Evolutionary conservation across 1,284 basidiomycete species (phyloP).

Genomic region (Coniferiporia sulphurascens): DNA sequence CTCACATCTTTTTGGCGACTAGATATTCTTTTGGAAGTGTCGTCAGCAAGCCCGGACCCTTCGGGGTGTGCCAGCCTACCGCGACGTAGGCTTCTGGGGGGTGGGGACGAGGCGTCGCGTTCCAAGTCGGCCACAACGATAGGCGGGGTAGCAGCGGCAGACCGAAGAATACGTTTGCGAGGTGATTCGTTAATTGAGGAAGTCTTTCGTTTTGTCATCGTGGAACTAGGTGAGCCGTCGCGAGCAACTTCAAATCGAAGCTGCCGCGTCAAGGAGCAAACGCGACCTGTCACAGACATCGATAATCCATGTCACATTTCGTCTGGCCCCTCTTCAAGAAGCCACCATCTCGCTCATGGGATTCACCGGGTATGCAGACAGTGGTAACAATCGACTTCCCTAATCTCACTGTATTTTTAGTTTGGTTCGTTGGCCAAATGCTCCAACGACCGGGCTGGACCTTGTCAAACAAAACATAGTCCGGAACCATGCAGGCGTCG

Average conservation of each 20-base stretch:
- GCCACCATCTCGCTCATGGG: slow-evolving; percentile 41
- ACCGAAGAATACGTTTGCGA: slow-evolving; percentile 24
- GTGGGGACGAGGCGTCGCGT: not conserved
- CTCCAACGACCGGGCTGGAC: slow-evolving; percentile 62
- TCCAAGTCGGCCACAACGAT: not conserved
- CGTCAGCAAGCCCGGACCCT: not conserved
- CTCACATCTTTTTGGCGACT: not conserved
- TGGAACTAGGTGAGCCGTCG: slow-evolving; percentile 31
- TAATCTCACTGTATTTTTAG: slow-evolving; percentile 30
- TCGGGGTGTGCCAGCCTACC: not conserved
- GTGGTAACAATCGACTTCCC: slow-evolving; percentile 15
- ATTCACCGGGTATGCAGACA: slow-evolving; percentile 49
- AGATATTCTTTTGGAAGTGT: not conserved
- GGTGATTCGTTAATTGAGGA: slow-evolving; percentile 18
- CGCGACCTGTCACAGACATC: slow-evolving; percentile 19
- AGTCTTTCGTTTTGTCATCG: slow-evolving; percentile 45
- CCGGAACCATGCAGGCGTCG: slow-evolving; percentile 59
- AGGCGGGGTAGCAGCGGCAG: slow-evolving; percentile 11
- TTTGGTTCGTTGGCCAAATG: slow-evolving; percentile 74
- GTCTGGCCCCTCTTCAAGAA: too few relatives aligned
- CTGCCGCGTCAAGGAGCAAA: too few relatives aligned
- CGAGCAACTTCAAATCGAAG: not conserved
- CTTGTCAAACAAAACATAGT: slow-evolving; percentile 63
- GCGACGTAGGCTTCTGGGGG: slow-evolving; percentile 1
- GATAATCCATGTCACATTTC: not conserved